phyloP scores from a whole-genome alignment of 2,329 filamentous ascomycete genomes.

The Dactylellina sp. region DNA sequence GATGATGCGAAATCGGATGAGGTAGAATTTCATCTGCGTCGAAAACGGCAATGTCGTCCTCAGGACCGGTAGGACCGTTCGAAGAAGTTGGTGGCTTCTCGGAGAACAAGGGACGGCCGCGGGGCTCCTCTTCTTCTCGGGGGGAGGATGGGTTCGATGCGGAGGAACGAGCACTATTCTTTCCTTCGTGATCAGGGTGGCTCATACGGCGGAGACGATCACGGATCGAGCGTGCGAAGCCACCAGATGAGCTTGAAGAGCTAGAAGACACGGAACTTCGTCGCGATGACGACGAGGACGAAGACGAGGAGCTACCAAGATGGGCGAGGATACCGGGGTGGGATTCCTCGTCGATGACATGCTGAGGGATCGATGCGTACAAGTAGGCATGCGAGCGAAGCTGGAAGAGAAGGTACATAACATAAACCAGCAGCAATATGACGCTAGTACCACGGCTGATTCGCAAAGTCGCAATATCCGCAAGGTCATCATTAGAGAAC shows the following conservation, averaged over 20 bases:
- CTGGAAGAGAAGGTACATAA: constrained; percentile 87
- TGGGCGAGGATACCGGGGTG: constrained; percentile 80
- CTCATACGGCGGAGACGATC: constrained; percentile 52
- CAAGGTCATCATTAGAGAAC: constrained; percentile 73
- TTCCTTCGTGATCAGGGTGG: constrained; percentile 47
- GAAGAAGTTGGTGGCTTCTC: constrained; percentile 27
- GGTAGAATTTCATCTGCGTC: constrained; percentile 36
- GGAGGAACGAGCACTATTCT: constrained; percentile 45
- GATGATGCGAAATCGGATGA: background rate
- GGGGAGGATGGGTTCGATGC: constrained; percentile 40
- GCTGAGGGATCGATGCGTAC: constrained; percentile 90
- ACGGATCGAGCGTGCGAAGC: constrained; percentile 53
- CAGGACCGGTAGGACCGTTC: background rate
- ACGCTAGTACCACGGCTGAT: constrained; percentile 83
- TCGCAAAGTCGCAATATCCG: constrained; percentile 78
- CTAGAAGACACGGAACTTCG: constrained; percentile 68
- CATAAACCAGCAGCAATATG: constrained; percentile 86
- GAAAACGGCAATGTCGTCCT: constrained; percentile 39
- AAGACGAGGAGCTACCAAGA: constrained; percentile 64
- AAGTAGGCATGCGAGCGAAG: constrained; percentile 83
- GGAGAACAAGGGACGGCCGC: constrained; percentile 44
- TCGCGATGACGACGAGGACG: constrained; percentile 46
- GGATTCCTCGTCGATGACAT: constrained; percentile 90
- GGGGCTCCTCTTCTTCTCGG: constrained; percentile 24
- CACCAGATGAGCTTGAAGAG: constrained; percentile 66